Evolutionary conservation across 306 rosid genomes (phyloP).

Genomic region (Calophaca sinica): DNA sequence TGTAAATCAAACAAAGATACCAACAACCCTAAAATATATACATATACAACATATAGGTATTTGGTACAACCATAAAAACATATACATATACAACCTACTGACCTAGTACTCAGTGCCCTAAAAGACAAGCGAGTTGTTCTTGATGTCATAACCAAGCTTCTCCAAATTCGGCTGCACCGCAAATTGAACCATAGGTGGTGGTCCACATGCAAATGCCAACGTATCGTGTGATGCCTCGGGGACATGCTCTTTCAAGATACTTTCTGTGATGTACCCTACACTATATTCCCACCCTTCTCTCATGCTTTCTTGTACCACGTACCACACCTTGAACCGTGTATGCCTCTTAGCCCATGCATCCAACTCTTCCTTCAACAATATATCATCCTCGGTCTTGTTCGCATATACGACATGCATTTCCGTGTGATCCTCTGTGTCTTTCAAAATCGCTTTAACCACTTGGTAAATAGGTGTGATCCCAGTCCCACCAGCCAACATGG

Average conservation of each 20-base stretch:
- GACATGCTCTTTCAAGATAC: slow-evolving; percentile 67
- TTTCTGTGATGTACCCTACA: slow-evolving; percentile 67
- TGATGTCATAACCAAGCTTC: slow-evolving; percentile 72
- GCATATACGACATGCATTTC: slow-evolving; percentile 83
- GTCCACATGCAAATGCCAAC: slow-evolving; percentile 80
- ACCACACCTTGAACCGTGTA: slow-evolving; percentile 74
- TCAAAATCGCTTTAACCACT: slow-evolving; percentile 74
- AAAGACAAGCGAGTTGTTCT: slow-evolving; percentile 68
- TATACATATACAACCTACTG: too few relatives aligned
- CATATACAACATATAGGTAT: too few relatives aligned
- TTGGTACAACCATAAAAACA: too few relatives aligned
- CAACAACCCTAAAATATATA: too few relatives aligned
- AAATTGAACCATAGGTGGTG: slow-evolving; percentile 85
- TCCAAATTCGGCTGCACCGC: slow-evolving; percentile 76
- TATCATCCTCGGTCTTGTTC: slow-evolving; percentile 79
- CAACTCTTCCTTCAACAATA: slow-evolving; percentile 71
- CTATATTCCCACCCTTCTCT: slow-evolving; percentile 79
- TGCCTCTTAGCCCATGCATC: slow-evolving; percentile 68
- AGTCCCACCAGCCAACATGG: slow-evolving; percentile 84
- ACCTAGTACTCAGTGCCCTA: slow-evolving; percentile 21
- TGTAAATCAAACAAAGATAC: too few relatives aligned
- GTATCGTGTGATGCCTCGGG: slow-evolving; percentile 60
- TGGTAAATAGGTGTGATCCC: slow-evolving; percentile 55
- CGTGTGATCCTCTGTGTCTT: slow-evolving; percentile 74
- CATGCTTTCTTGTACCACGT: slow-evolving; percentile 63